phyloP scores from a whole-genome alignment of 192 early-diverging fungal genomes.

The Neocallimastix lanati region DNA sequence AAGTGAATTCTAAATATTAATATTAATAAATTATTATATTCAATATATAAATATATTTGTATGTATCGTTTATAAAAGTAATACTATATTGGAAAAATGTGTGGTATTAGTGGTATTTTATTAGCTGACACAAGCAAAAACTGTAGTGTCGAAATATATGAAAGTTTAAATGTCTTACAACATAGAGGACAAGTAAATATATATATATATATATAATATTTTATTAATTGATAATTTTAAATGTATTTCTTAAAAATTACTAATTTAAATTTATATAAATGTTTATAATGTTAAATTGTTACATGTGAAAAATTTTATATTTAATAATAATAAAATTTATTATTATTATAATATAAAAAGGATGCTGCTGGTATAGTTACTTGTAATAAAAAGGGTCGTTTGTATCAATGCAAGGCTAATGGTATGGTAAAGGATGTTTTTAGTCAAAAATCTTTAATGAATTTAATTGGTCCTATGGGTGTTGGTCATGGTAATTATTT shows the following conservation, averaged over 20 bases:
- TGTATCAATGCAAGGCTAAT: conserved; percentile 98
- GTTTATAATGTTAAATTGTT: too few relatives aligned
- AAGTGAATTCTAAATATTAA: too few relatives aligned
- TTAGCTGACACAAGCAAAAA: background rate
- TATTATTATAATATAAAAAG: too few relatives aligned
- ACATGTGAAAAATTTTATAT: too few relatives aligned
- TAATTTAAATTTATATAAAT: too few relatives aligned
- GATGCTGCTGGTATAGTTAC: conserved; percentile 99
- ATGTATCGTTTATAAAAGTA: too few relatives aligned
- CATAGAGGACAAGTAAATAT: conserved; percentile 87
- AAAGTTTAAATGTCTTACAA: conserved; percentile 84
- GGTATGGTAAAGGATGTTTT: conserved; percentile 99
- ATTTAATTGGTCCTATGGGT: conserved; percentile 73
- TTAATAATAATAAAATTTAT: too few relatives aligned
- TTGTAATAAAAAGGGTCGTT: conserved; percentile 82
- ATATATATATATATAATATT: background rate
- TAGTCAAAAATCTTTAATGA: conserved; percentile 50
- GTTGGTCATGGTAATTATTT: conserved; percentile 77
- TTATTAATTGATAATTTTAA: too few relatives aligned
- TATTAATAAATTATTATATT: too few relatives aligned
- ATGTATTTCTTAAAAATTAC: too few relatives aligned
- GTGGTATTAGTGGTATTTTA: background rate
- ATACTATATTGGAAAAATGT: background rate
- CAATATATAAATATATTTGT: too few relatives aligned
- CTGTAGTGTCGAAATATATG: conserved; percentile 66